These are phyloP conservation scores for Aphanomyces euteiches DNA, from an alignment of 352 stramenopile species.

Conservation along the genomic window DNA sequence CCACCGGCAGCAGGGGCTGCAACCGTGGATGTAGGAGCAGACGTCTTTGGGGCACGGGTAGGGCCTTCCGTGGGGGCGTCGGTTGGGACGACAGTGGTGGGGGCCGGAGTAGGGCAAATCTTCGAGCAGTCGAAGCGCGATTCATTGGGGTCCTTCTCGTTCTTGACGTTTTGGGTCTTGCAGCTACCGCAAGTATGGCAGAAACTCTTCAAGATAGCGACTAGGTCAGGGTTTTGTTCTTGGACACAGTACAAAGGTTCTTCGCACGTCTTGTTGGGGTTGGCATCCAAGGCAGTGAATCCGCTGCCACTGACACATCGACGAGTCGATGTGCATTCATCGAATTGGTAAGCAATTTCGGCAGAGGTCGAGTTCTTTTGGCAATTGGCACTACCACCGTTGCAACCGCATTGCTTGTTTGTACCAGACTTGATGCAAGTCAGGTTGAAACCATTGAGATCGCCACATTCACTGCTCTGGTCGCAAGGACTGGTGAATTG, in stretches of 20 bases:
- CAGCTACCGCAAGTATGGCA: constrained; percentile 83
- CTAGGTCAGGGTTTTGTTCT: constrained; percentile 70
- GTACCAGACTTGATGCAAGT: constrained; percentile 55
- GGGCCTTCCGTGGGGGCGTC: background rate
- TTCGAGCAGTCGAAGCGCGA: constrained; percentile 73
- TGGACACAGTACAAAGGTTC: constrained; percentile 71
- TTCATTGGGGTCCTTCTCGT: constrained; percentile 45
- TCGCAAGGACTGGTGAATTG: constrained; percentile 64
- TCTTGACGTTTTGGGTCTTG: constrained; percentile 64
- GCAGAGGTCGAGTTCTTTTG: constrained; percentile 44
- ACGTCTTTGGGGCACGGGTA: background rate
- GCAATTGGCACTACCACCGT: background rate
- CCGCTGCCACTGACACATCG: constrained; percentile 62
- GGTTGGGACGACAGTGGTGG: background rate
- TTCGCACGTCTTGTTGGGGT: constrained; percentile 45
- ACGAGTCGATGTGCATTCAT: constrained; percentile 49
- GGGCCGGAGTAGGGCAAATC: constrained; percentile 46
- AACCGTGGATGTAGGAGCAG: background rate
- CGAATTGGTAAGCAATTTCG: constrained; percentile 54
- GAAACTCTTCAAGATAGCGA: constrained; percentile 48
- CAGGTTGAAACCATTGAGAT: constrained; percentile 67
- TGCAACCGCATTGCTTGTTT: constrained; percentile 40
- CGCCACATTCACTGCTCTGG: constrained; percentile 45
- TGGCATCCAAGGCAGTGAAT: constrained; percentile 40
- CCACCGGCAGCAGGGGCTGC: background rate